phyloP scores from a whole-genome alignment of 306 rosid species.

The Geum urbanum region DNA sequence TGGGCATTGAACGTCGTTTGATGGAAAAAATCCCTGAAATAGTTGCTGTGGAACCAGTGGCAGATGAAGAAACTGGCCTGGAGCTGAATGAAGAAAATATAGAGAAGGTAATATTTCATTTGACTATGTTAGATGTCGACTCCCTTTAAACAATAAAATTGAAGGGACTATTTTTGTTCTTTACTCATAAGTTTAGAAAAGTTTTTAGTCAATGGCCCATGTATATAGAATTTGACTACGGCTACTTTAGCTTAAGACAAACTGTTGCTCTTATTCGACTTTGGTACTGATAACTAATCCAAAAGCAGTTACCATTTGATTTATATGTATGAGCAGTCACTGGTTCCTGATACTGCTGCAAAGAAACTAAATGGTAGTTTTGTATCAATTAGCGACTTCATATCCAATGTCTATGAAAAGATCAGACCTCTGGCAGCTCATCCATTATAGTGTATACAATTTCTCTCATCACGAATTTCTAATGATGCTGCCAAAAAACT shows the following conservation, averaged over 20 bases:
- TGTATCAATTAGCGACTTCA: no score
- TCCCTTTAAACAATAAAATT: not conserved
- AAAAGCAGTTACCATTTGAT: no score
- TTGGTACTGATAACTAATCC: no score
- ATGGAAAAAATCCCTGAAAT: conserved; percentile 97
- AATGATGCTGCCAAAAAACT: no score
- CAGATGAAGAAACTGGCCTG: conserved; percentile 82
- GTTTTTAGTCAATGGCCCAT: conserved; percentile 1
- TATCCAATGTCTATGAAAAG: no score
- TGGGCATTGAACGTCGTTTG: conserved; percentile 90
- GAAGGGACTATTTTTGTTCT: not conserved
- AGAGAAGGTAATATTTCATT: conserved; percentile 59
- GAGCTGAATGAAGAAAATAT: conserved; percentile 81
- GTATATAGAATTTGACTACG: not conserved
- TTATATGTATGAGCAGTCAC: no score
- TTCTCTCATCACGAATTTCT: no score
- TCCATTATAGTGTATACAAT: no score
- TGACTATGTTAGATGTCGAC: not conserved
- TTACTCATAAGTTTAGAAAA: not conserved
- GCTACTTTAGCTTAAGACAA: not conserved
- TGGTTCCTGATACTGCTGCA: no score
- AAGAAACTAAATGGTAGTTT: no score
- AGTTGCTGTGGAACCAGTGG: conserved; percentile 84
- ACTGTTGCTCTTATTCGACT: not conserved
- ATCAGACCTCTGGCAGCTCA: no score